Conservation (phyloP, 306 rosid species). For the Glycine soja region DNA sequence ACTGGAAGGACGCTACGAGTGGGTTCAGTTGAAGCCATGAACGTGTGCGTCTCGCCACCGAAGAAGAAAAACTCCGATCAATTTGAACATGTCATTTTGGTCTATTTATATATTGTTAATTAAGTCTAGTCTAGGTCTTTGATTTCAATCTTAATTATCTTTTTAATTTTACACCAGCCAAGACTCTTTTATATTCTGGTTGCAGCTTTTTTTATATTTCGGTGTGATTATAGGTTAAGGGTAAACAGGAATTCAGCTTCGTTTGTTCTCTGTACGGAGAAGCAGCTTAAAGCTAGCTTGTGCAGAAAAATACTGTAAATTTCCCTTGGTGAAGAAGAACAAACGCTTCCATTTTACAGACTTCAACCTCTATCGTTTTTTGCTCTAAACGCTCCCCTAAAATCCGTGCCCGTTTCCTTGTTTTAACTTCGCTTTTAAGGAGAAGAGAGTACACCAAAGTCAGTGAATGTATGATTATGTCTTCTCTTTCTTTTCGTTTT, state of each 20-base stretch:
- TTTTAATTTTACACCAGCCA: background rate
- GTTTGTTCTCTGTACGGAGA: conserved; percentile 57
- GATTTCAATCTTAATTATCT: conserved; percentile 19
- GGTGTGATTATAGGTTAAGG: background rate
- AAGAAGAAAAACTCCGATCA: conserved; percentile 19
- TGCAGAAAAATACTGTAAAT: conserved; percentile 55
- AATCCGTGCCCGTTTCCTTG: conserved; percentile 53
- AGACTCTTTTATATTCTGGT: conserved; percentile 45
- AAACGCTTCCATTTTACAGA: conserved; percentile 41
- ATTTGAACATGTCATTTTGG: conserved; percentile 36
- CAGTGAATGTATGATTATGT: conserved; percentile 46
- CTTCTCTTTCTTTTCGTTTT: background rate
- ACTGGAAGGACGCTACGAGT: conserved; percentile 88
- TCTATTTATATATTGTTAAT: conserved; percentile 44
- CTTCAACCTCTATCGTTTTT: conserved; percentile 28
- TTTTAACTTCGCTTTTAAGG: conserved; percentile 39
- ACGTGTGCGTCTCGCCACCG: background rate
- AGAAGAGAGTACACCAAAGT: conserved; percentile 45
- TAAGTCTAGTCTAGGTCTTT: conserved; percentile 49
- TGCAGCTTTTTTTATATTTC: conserved; percentile 52
- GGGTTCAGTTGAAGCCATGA: conserved; percentile 81
- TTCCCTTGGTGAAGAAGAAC: conserved; percentile 52
- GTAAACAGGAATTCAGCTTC: conserved; percentile 37
- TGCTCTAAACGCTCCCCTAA: conserved; percentile 44
- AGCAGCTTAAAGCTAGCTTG: conserved; percentile 36